phyloP scores from a whole-genome alignment of 257 asterid genomes.

The Penstemon eatonii region DNA sequence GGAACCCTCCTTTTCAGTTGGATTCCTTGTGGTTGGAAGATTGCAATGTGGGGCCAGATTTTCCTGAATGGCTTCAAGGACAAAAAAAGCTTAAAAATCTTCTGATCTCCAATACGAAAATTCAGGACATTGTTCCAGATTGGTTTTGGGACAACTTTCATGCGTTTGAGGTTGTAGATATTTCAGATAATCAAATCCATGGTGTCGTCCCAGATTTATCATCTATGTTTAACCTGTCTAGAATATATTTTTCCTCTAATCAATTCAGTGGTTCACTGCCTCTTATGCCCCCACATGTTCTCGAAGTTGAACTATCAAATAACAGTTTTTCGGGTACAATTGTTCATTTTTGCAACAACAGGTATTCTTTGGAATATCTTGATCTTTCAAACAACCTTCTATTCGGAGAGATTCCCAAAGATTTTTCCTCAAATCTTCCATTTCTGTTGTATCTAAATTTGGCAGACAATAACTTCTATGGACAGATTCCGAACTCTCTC shows the following conservation, averaged over 20 bases:
- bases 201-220: conserved; percentile 18
- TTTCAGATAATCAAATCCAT: conserved; percentile 28
- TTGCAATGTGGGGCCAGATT: neutral
- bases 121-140: conserved; percentile 1
- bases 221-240: neutral
- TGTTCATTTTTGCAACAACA: too few relatives aligned
- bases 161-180: neutral
- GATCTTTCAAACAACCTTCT: too few relatives aligned
- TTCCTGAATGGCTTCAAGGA: too few relatives aligned
- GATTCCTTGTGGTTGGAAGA: conserved; percentile 25
- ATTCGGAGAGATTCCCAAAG: too few relatives aligned
- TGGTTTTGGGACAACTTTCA: conserved; percentile 27
- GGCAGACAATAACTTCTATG: conserved; percentile 34
- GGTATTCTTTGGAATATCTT: too few relatives aligned
- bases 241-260: neutral
- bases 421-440: conserved; percentile 26
- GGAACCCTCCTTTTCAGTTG: neutral
- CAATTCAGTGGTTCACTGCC: too few relatives aligned
- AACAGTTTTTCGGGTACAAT: too few relatives aligned
- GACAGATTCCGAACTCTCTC: conserved; percentile 20
- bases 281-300: too few relatives aligned
- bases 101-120: too few relatives aligned
- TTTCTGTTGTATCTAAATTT: conserved; percentile 24
- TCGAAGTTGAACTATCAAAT: too few relatives aligned
- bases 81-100: too few relatives aligned